A percentile compares a stretch with the other conserved stretches of the same genome.
These are phyloP conservation scores for Neofusicoccum cordaticola DNA, from an alignment of 2,329 filamentous ascomycete species.

Conservation along the genomic window DNA sequence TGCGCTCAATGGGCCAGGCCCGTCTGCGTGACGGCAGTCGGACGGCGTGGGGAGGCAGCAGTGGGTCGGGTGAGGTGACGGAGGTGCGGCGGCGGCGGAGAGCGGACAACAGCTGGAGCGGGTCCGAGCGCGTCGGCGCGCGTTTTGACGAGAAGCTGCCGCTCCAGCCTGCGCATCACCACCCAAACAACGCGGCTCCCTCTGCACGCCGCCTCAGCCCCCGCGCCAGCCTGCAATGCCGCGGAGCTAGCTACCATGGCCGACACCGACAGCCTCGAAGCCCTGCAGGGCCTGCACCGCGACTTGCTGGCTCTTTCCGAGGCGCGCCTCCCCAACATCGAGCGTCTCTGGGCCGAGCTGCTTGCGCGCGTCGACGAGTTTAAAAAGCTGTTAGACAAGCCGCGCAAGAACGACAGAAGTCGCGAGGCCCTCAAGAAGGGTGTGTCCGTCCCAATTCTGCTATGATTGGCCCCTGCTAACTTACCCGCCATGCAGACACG, in stretches of 20 bases:
- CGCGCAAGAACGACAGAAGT: conserved; percentile 70
- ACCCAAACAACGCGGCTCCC: conserved; percentile 8
- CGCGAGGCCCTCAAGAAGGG: conserved; percentile 68
- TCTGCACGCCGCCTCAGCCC: background rate
- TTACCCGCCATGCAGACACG: conserved; percentile 57
- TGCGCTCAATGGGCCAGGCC: background rate
- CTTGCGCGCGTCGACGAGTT: conserved; percentile 66
- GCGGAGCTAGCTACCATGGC: conserved; percentile 55
- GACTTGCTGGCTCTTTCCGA: conserved; percentile 77
- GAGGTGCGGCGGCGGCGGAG: conserved; percentile 13
- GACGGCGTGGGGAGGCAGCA: background rate
- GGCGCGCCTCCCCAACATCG: conserved; percentile 65
- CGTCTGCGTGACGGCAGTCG: background rate
- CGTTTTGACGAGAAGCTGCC: conserved; percentile 12
- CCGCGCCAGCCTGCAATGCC: conserved; percentile 6
- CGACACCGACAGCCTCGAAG: conserved; percentile 68
- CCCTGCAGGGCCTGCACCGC: conserved; percentile 79
- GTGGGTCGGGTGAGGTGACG: background rate
- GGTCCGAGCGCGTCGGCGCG: conserved; percentile 8
- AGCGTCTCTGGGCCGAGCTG: conserved; percentile 65
- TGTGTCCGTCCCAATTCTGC: conserved; percentile 35
- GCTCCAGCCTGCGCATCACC: background rate
- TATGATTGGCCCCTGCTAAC: background rate
- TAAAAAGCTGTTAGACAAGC: conserved; percentile 70
- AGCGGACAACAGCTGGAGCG: background rate